A percentile compares a stretch with the other conserved stretches of the same genome.
These are phyloP conservation scores for Moricandia arvensis DNA, from an alignment of 345 rosid species.

Conservation along the genomic window DNA sequence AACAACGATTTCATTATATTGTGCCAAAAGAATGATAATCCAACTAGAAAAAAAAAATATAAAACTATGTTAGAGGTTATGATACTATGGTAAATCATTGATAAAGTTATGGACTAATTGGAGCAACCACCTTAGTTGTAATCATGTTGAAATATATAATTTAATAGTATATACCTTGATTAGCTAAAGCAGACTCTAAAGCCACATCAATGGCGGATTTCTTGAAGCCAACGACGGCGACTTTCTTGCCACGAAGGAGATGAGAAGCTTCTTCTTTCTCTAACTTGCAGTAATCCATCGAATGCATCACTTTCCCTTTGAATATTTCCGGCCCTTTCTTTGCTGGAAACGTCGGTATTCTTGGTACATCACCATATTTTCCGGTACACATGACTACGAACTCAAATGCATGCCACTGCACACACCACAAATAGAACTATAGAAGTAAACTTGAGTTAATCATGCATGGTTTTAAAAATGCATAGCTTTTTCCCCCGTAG, in stretches of 20 bases:
- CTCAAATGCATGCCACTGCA: conserved; percentile 80
- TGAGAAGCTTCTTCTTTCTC: conserved; percentile 59
- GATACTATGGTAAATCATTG: neutral
- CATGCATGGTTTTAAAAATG: neutral
- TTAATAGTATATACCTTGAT: conserved; percentile 82
- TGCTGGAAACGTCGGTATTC: conserved; percentile 51
- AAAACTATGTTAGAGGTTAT: too few relatives aligned
- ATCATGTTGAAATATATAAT: neutral
- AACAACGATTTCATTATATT: conserved; percentile 3
- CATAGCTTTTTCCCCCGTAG: too few relatives aligned
- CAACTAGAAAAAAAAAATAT: neutral
- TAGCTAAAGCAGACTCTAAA: conserved; percentile 75
- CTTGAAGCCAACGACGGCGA: conserved; percentile 70
- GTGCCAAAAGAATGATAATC: neutral
- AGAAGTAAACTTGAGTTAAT: neutral
- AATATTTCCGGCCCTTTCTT: conserved; percentile 65
- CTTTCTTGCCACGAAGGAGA: conserved; percentile 63
- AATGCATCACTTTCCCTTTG: conserved; percentile 67
- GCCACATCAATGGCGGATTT: conserved; percentile 96
- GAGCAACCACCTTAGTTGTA: neutral
- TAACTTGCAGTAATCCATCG: conserved; percentile 78
- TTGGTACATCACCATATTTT: conserved; percentile 76
- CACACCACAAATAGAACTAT: neutral
- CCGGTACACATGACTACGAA: conserved; percentile 70
- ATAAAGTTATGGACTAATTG: neutral